These are phyloP conservation scores for Mycena pura DNA, from an alignment of 768 basidiomycete genomes.

Conservation along the genomic window DNA sequence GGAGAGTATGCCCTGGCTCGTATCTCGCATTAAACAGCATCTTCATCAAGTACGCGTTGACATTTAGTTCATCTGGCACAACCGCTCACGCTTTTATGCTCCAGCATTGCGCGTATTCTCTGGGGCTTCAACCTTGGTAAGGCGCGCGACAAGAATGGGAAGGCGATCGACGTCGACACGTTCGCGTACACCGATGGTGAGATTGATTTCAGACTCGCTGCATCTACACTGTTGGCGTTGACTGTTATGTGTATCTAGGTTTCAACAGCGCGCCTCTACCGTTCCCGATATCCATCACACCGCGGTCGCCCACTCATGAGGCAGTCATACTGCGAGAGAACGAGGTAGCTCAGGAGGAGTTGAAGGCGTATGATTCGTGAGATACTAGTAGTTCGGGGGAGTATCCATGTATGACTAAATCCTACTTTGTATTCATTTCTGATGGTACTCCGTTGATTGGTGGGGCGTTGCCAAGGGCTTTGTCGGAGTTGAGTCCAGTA, in stretches of 20 bases:
- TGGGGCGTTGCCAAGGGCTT: too few species aligned
- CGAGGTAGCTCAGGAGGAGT: constrained; percentile 24
- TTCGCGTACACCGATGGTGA: constrained; percentile 26
- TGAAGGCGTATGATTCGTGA: constrained; percentile 21
- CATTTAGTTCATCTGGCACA: neutral
- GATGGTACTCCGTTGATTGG: too few species aligned
- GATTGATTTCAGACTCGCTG: neutral
- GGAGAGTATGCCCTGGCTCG: constrained; percentile 22
- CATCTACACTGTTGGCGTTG: neutral
- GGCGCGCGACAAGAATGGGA: constrained; percentile 16
- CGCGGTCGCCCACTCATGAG: constrained; percentile 10
- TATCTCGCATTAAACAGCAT: constrained; percentile 21
- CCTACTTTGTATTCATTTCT: too few species aligned
- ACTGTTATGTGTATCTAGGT: neutral
- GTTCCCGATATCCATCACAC: constrained; percentile 21
- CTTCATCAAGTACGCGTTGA: constrained; percentile 16
- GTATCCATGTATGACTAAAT: too few species aligned
- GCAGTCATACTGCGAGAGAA: constrained; percentile 23
- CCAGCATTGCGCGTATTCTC: constrained; percentile 25
- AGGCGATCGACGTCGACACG: constrained; percentile 22
- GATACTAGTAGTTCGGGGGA: too few species aligned
- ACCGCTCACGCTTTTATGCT: neutral
- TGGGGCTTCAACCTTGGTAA: constrained; percentile 24
- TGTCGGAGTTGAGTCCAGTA: too few species aligned
- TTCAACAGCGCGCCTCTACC: constrained; percentile 25